These are phyloP conservation scores for Linnemannia elongata DNA, from an alignment of 192 early-diverging fungal genomes.

Conservation along the genomic window DNA sequence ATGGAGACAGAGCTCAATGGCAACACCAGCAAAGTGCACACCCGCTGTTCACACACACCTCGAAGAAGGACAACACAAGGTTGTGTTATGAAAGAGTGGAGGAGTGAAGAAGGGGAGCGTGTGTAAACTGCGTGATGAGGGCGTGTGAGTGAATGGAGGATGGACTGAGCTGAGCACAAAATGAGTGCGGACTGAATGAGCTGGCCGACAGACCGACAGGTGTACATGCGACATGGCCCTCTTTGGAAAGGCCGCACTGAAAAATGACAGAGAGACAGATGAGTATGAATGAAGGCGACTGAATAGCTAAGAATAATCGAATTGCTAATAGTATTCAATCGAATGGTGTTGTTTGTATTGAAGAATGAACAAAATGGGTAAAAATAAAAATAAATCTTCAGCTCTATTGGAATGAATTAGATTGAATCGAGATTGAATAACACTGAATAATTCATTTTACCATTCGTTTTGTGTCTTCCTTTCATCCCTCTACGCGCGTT, in stretches of 20 bases:
- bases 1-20: neutral
- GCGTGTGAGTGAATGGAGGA: neutral
- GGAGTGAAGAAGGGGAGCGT: neutral
- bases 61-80: neutral
- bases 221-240: neutral
- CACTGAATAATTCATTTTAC: too few species aligned
- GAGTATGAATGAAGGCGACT: neutral
- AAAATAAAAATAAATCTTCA: conserved; percentile 1
- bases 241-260: neutral
- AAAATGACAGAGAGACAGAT: neutral
- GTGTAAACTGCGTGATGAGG: too few species aligned
- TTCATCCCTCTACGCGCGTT: neutral
- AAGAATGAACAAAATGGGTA: neutral
- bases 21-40: neutral
- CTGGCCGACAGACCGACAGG: neutral
- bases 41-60: neutral
- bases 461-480: neutral
- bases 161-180: neutral
- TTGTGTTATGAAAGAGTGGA: neutral
- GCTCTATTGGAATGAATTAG: conserved; percentile 4
- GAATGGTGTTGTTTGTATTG: neutral
- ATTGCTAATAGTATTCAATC: neutral
- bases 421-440: neutral
- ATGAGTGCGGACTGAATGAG: neutral
- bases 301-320: neutral